Evolutionary conservation across 768 basidiomycete species (phyloP).

Genomic region (Cystobasidium ongulense): DNA sequence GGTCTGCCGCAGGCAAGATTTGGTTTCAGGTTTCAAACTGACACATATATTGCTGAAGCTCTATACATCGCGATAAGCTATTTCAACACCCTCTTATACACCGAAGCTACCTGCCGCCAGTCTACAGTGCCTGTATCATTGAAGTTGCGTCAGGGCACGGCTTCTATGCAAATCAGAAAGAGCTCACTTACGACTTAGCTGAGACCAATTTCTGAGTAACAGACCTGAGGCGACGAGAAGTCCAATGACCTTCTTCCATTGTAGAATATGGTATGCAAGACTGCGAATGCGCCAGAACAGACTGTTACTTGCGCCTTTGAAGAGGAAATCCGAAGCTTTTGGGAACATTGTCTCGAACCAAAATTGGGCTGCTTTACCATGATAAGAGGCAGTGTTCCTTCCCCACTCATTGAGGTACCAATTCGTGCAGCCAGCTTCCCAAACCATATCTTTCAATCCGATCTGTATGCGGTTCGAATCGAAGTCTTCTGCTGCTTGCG

Average conservation of each 20-base stretch:
- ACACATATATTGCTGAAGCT: too few species aligned
- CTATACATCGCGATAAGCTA: not conserved
- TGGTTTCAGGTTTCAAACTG: too few species aligned
- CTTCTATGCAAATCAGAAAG: too few species aligned
- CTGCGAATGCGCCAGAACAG: not conserved
- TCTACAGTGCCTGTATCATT: not conserved
- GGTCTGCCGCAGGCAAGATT: too few species aligned
- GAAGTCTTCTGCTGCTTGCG: not conserved
- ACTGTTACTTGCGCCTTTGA: constrained; percentile 52
- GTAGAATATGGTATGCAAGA: not conserved
- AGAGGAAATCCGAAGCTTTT: constrained; percentile 61
- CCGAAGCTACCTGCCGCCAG: not conserved
- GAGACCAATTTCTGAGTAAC: not conserved
- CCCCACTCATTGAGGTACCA: constrained; percentile 38
- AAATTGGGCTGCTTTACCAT: constrained; percentile 39
- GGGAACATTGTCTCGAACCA: constrained; percentile 35
- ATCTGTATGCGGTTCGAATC: constrained; percentile 1
- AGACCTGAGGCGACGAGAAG: not conserved
- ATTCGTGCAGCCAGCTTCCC: constrained; percentile 5
- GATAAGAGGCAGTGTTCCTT: constrained; percentile 35
- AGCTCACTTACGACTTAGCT: not conserved
- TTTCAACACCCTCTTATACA: not conserved
- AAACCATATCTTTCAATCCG: constrained; percentile 16
- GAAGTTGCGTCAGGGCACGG: not conserved
- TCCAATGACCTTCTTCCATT: not conserved